phyloP scores from a whole-genome alignment of 371 early-diverging fungal genomes.

The Syncephalastrum contaminatum region DNA sequence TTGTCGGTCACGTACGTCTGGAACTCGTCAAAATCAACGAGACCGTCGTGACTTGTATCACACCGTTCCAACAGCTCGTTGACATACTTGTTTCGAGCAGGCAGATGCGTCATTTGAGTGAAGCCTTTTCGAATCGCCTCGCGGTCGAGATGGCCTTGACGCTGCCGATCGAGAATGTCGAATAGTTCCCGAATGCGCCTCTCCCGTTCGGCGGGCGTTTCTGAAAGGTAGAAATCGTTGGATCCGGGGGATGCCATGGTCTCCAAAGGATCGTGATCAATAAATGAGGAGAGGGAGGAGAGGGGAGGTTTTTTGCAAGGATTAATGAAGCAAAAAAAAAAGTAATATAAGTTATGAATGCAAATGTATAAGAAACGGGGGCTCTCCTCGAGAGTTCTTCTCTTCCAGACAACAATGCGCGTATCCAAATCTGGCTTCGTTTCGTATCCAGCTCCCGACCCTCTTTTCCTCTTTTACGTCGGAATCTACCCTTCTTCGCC shows the following conservation, averaged over 20 bases:
- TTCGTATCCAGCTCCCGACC: too few relatives aligned
- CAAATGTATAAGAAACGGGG: too few relatives aligned
- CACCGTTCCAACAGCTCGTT: slow-evolving; percentile 53
- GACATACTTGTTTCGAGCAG: slow-evolving; percentile 41
- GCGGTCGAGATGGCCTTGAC: slow-evolving; percentile 31
- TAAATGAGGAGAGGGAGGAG: too few relatives aligned
- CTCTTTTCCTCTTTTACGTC: too few relatives aligned
- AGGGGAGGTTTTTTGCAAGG: too few relatives aligned
- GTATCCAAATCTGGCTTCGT: too few relatives aligned
- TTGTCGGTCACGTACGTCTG: slow-evolving; percentile 60
- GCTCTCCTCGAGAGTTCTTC: too few relatives aligned
- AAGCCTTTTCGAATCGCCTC: slow-evolving; percentile 42
- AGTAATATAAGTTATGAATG: too few relatives aligned
- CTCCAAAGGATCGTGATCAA: too few relatives aligned
- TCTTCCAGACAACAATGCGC: too few relatives aligned
- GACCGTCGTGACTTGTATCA: slow-evolving; percentile 55
- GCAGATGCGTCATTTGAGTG: slow-evolving; percentile 40
- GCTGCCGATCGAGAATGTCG: slow-evolving; percentile 36
- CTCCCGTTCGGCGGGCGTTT: slow-evolving; percentile 39
- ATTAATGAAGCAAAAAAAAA: too few relatives aligned
- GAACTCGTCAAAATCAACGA: slow-evolving; percentile 63
- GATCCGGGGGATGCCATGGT: slow-evolving; percentile 4
- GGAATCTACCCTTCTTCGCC: too few relatives aligned
- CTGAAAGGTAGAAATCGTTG: slow-evolving; percentile 35
- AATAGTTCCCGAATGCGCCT: slow-evolving; percentile 42